These are phyloP conservation scores for Solanum ossicruentum DNA, from an alignment of 257 asterid species.

Conservation along the genomic window DNA sequence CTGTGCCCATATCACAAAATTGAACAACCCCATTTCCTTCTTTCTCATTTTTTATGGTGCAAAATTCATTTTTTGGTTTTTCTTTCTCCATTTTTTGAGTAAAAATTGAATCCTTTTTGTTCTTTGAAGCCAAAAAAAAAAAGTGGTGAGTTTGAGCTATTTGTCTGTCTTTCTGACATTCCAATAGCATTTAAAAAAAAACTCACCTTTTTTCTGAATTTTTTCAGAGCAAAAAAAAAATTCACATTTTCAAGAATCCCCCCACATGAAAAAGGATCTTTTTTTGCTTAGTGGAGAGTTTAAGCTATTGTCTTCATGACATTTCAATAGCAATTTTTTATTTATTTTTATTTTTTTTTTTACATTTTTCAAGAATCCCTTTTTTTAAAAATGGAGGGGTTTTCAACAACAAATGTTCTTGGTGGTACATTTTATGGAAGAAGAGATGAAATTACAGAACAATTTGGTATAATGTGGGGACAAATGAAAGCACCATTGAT, in stretches of 20 bases:
- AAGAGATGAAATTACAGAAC: conserved; percentile 38
- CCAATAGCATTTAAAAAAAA: background rate
- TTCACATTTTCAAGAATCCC: background rate
- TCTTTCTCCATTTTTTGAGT: background rate
- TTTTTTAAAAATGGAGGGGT: conserved; percentile 39
- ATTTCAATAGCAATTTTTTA: no score
- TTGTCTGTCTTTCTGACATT: conserved; percentile 47
- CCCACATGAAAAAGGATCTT: background rate
- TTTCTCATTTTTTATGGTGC: background rate
- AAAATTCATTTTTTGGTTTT: background rate
- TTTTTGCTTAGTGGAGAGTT: background rate
- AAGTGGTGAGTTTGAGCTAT: conserved; percentile 19
- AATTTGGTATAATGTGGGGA: conserved; percentile 46
- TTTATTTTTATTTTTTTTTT: no score
- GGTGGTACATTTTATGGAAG: conserved; percentile 30
- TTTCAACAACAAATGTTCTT: conserved; percentile 21
- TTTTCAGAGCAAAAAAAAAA: background rate
- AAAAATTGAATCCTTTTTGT: background rate
- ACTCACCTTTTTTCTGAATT: background rate
- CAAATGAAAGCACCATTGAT: conserved; percentile 77
- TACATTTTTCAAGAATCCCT: conserved; percentile 11
- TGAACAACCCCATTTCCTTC: background rate
- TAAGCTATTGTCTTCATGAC: background rate
- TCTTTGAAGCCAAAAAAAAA: background rate
- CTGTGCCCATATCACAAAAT: background rate